Base-by-base conservation (phyloP, 1,284 basidiomycete genomes). In the Butyriboletus regius region DNA sequence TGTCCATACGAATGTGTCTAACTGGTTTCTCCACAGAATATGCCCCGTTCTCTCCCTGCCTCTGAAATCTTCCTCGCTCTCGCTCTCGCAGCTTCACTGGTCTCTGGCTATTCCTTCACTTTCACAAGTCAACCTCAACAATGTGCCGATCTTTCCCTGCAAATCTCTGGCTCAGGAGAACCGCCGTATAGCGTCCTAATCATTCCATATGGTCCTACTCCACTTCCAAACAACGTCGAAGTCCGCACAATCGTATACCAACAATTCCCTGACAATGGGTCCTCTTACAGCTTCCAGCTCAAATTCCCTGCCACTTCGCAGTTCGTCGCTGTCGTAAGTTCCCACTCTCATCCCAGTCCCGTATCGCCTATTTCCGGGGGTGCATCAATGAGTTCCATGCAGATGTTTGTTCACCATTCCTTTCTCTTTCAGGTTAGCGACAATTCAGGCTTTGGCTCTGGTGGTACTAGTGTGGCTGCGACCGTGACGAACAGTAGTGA, bases 271-370 rank as follows among this genome's bases (percentile, higher is more conserved):
- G 73, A 65, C 22, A 57, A 65, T 39, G 63, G 68, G 1, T 69
- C 71, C 0, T 68, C 72, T 24, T 58, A 78, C 32, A 73, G 64
- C 35, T 83, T 88, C 63, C 69, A 76, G 60, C 72, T 89, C 46
- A 75, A 74, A 24, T 90, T 77, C 60, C 86, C 87, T 0, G 72
- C 69, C 42, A 73, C 78, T 59, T 83, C 85, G 1, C 78, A 82
- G 57, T 82, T 89, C 53, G 82, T 90, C 20, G 79, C 81, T 2
- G 82, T 88, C 60, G 86, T 88, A 60, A 69, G 85, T 80, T 10
- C 34, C 38, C 46, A 5, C 24, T 36, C 45, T 26, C 28, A 41
- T 44, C 46, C 43, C 28, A 32, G 13, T 48, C 45, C 9, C 13
- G 9, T 12, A 32, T 28, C n/a, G 10, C 22, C 20, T 5, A 4